phyloP scores from a whole-genome alignment of 345 rosid genomes.

The Camelina laxa region DNA sequence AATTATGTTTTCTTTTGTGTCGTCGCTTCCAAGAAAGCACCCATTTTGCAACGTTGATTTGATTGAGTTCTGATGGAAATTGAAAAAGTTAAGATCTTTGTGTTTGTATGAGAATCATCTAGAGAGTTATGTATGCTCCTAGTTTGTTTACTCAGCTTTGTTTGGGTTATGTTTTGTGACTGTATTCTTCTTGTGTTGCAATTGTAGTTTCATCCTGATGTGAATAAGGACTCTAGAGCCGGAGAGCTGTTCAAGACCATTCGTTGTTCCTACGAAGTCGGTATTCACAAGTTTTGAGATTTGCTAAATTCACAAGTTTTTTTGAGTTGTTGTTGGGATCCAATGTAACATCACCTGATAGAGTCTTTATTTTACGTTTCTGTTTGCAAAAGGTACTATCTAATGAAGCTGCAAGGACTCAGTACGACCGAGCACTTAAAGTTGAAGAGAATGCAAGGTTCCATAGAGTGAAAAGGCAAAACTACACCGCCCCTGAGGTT shows the following conservation, averaged over 20 bases:
- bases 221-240: conserved; percentile 70
- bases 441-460: conserved; percentile 50
- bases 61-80: not conserved
- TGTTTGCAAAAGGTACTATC: conserved; percentile 65
- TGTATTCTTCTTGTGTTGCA: conserved; percentile 36
- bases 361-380: not conserved
- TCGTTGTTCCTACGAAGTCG: conserved; percentile 76
- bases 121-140: no score
- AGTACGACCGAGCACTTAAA: conserved; percentile 63
- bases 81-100: not conserved
- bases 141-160: not conserved
- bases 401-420: conserved; percentile 64
- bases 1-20: not conserved
- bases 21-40: no score
- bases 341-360: no score
- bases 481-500: conserved; percentile 48
- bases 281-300: conserved; percentile 40
- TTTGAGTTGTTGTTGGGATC: not conserved
- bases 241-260: conserved; percentile 80
- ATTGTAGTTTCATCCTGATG: conserved; percentile 87
- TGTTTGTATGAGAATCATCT: not conserved
- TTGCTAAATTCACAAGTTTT: not conserved
- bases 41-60: not conserved
- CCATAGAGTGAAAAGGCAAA: conserved; percentile 44
- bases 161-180: not conserved